A percentile compares a stretch with the other conserved stretches of the same genome.
These are phyloP conservation scores for Penicillium sp. DNA, from an alignment of 2,329 filamentous ascomycete species.

Conservation along the genomic window DNA sequence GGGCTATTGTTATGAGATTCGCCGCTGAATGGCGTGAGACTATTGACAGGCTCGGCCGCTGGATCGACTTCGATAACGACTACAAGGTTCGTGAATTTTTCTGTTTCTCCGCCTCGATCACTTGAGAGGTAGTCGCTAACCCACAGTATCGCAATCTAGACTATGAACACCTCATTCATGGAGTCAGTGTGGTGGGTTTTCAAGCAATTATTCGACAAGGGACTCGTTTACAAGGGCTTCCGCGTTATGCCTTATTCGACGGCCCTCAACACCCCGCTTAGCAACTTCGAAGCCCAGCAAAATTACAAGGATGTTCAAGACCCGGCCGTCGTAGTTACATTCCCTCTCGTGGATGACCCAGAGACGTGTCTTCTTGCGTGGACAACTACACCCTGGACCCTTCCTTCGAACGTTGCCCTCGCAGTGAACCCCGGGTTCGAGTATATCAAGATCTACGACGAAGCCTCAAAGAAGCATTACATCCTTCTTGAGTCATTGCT, in stretches of 20 bases:
- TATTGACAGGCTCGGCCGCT: constrained; percentile 85
- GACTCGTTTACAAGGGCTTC: constrained; percentile 85
- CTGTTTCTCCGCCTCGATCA: neutral
- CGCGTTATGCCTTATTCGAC: constrained; percentile 96
- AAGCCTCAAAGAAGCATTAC: constrained; percentile 80
- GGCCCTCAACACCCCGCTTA: constrained; percentile 83
- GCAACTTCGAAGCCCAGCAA: constrained; percentile 92
- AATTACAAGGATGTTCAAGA: constrained; percentile 95
- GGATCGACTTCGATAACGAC: constrained; percentile 98
- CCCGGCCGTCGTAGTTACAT: constrained; percentile 85
- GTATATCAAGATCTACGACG: constrained; percentile 84
- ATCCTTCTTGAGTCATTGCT: constrained; percentile 83
- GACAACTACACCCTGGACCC: constrained; percentile 89
- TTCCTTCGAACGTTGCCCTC: constrained; percentile 79
- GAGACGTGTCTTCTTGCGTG: constrained; percentile 79
- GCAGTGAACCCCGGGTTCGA: constrained; percentile 82
- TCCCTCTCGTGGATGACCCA: constrained; percentile 79
- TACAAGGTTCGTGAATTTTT: constrained; percentile 69
- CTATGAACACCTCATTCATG: constrained; percentile 95
- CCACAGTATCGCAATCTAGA: constrained; percentile 53
- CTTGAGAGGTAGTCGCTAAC: neutral
- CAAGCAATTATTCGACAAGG: constrained; percentile 90
- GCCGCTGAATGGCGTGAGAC: constrained; percentile 85
- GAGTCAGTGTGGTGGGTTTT: constrained; percentile 97
- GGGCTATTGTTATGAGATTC: constrained; percentile 91